Conservation (phyloP, 2,329 filamentous ascomycete species). For the Ceratocystis papillata region DNA sequence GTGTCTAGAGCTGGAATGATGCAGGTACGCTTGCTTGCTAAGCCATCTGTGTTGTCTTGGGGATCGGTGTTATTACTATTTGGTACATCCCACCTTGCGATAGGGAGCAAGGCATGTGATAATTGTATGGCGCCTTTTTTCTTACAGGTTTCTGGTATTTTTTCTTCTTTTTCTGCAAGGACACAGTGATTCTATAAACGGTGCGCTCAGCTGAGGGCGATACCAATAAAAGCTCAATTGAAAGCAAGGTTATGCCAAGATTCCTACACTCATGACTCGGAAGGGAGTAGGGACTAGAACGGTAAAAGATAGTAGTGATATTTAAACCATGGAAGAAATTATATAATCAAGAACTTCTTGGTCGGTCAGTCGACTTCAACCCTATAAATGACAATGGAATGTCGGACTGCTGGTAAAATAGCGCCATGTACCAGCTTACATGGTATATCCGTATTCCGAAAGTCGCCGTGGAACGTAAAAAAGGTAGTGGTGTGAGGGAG, state of each 20-base stretch:
- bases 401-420: not conserved
- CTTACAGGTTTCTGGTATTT: too few species aligned
- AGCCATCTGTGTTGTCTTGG: too few species aligned
- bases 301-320: conserved; percentile 1
- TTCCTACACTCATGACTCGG: not conserved
- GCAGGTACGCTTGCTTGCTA: too few species aligned
- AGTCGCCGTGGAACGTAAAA: not conserved
- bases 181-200: not conserved
- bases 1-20: not conserved
- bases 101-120: too few species aligned
- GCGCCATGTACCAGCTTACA: not conserved
- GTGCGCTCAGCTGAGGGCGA: not conserved
- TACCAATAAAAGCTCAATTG: not conserved
- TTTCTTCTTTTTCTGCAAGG: not conserved
- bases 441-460: not conserved
- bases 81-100: too few species aligned
- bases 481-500: not conserved
- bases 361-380: not conserved
- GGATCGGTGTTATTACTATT: too few species aligned
- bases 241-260: not conserved
- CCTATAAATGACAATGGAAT: not conserved
- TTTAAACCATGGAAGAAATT: conserved; percentile 3
- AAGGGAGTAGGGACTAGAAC: not conserved
- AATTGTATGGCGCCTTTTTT: too few species aligned
- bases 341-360: not conserved